These are phyloP conservation scores for Heterococcus sp. DNA, from an alignment of 108 stramenopile genomes.

Conservation along the genomic window DNA sequence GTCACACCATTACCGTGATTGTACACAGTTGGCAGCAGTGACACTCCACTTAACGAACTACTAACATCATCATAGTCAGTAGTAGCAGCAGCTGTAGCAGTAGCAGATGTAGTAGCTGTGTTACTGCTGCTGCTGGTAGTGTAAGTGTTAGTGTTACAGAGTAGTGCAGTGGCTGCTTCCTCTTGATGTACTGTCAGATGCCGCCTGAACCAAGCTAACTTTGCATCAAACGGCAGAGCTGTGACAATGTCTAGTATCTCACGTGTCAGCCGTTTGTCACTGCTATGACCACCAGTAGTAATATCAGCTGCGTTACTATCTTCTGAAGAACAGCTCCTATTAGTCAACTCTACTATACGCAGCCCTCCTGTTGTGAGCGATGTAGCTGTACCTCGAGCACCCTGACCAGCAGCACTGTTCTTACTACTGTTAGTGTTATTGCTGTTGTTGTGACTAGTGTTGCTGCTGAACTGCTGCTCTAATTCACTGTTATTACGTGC, in stretches of 20 bases:
- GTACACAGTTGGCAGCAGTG: neutral
- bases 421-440: neutral
- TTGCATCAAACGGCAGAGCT: neutral
- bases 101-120: neutral
- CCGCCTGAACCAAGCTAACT: neutral
- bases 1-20: neutral
- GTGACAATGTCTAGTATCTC: neutral
- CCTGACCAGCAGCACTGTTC: neutral
- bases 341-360: neutral
- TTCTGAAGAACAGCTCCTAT: too few species aligned
- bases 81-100: neutral
- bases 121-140: neutral
- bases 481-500: neutral
- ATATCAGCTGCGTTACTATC: too few species aligned
- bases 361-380: neutral
- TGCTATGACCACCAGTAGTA: too few species aligned
- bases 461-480: neutral
- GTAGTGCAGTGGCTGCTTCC: neutral
- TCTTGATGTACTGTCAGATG: neutral
- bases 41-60: neutral
- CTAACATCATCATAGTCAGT: neutral
- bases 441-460: neutral
- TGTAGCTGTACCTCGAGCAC: neutral
- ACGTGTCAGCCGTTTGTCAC: too few species aligned
- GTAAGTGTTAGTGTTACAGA: neutral